A percentile compares a stretch with the other conserved stretches of the same genome.
phyloP scores from a whole-genome alignment of 108 stramenopile genomes.

The Nitzschia inconspicua region DNA sequence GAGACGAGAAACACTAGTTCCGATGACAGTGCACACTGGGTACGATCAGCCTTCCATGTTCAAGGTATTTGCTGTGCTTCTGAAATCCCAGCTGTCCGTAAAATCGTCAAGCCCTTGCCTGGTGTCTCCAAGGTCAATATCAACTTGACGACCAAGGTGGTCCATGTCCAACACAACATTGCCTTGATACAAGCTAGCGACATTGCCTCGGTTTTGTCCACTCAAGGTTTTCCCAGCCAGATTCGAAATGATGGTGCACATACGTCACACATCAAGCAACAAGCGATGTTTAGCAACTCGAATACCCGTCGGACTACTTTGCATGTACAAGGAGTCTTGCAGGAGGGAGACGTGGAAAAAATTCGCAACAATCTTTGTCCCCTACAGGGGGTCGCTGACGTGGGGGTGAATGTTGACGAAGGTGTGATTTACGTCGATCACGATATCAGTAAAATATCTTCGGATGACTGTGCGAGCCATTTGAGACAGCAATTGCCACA shows the following conservation, averaged over 20 bases:
- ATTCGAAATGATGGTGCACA: slow-evolving; percentile 58
- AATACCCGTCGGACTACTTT: slow-evolving; percentile 26
- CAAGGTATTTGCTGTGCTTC: slow-evolving; percentile 81
- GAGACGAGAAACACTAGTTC: background rate
- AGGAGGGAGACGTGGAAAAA: slow-evolving; percentile 8
- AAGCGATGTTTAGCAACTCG: no score
- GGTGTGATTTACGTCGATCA: slow-evolving; percentile 55
- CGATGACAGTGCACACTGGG: background rate
- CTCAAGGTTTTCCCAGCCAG: slow-evolving; percentile 56
- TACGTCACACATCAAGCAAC: background rate
- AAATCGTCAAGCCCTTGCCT: slow-evolving; percentile 53
- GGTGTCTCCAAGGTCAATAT: slow-evolving; percentile 71
- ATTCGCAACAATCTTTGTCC: slow-evolving; percentile 28
- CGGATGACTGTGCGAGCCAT: slow-evolving; percentile 8
- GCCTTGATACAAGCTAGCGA: slow-evolving; percentile 30
- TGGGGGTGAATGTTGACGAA: slow-evolving; percentile 49
- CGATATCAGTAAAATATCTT: slow-evolving; percentile 33
- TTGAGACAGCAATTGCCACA: slow-evolving; percentile 3
- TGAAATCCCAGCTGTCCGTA: slow-evolving; percentile 65
- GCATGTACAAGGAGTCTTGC: slow-evolving; percentile 7
- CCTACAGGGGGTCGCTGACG: slow-evolving; percentile 35
- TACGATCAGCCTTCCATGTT: slow-evolving; percentile 42
- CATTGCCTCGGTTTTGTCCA: slow-evolving; percentile 45
- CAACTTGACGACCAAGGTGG: slow-evolving; percentile 76
- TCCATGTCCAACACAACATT: slow-evolving; percentile 70